Conservation (phyloP, 2,329 filamentous ascomycete genomes). For the Curvularia eragrostidis region DNA sequence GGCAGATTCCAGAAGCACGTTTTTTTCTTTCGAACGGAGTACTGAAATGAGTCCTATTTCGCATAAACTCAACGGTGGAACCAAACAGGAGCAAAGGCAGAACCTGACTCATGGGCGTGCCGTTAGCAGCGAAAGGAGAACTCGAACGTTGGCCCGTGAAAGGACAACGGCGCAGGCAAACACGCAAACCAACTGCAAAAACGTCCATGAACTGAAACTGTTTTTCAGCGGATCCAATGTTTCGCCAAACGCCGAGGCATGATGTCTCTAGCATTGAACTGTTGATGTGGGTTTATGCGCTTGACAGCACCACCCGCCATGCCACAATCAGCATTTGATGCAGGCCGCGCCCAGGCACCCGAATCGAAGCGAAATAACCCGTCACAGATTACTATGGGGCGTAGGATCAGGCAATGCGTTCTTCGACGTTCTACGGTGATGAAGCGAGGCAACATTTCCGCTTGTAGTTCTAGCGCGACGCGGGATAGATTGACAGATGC, state of each 20-base stretch:
- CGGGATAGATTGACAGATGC: conserved; percentile 37
- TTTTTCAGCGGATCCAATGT: conserved; percentile 31
- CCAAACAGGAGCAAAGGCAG: conserved; percentile 1
- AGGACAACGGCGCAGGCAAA: background rate
- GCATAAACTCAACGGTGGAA: conserved; percentile 2
- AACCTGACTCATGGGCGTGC: background rate
- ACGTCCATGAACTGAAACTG: conserved; percentile 12
- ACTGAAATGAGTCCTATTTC: conserved; percentile 7
- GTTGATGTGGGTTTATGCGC: conserved; percentile 32
- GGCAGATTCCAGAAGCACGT: conserved; percentile 15
- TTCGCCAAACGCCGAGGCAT: conserved; percentile 35
- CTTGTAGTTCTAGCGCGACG: conserved; percentile 26
- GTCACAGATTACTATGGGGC: conserved; percentile 34
- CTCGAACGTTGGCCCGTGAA: background rate
- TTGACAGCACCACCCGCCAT: conserved; percentile 23
- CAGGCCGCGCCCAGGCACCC: conserved; percentile 24
- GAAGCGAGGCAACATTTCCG: conserved; percentile 24
- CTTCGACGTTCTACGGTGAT: conserved; percentile 31
- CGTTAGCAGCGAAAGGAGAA: background rate
- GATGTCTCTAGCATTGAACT: conserved; percentile 7
- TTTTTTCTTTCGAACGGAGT: conserved; percentile 1
- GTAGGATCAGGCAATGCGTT: conserved; percentile 26
- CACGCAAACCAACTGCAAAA: conserved; percentile 3
- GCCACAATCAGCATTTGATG: conserved; percentile 20
- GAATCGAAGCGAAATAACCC: conserved; percentile 30